These are phyloP conservation scores for Marasmius sp. DNA, from an alignment of 1,284 basidiomycete genomes.

Conservation along the genomic window DNA sequence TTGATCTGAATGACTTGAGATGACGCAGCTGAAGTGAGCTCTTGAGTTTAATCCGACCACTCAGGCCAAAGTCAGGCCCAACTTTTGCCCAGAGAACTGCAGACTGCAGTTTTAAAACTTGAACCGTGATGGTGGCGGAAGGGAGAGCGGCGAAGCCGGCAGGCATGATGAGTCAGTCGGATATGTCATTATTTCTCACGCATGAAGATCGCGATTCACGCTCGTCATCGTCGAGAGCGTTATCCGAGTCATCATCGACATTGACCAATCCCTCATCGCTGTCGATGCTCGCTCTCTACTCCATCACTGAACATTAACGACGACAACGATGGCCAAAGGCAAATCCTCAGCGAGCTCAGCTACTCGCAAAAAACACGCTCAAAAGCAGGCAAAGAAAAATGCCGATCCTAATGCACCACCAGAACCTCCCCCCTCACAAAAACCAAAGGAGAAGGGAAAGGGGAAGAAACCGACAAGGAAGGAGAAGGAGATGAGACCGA, in stretches of 20 bases:
- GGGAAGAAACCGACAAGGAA: conserved; percentile 44
- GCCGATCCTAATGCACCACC: conserved; percentile 24
- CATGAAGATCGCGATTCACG: not conserved
- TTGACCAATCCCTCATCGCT: not conserved
- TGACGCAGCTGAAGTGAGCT: too few relatives aligned
- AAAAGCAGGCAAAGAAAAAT: not conserved
- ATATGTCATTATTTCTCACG: too few relatives aligned
- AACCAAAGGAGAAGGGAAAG: conserved; percentile 47
- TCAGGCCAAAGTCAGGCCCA: too few relatives aligned
- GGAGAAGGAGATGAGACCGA: conserved; percentile 69
- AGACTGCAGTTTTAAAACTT: too few relatives aligned
- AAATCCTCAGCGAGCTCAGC: conserved; percentile 78
- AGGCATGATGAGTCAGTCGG: too few relatives aligned
- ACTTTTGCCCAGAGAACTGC: too few relatives aligned
- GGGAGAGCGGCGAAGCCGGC: too few relatives aligned
- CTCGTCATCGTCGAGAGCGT: not conserved
- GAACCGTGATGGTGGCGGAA: too few relatives aligned
- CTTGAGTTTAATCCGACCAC: too few relatives aligned
- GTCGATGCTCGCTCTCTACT: not conserved
- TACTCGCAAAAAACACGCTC: conserved; percentile 43
- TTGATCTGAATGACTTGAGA: too few relatives aligned
- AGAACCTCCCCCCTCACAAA: conserved; percentile 30
- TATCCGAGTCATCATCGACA: not conserved
- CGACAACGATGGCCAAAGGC: conserved; percentile 30
- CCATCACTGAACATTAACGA: not conserved